phyloP scores from a whole-genome alignment of 768 basidiomycete genomes.

The Amanita rubescens region DNA sequence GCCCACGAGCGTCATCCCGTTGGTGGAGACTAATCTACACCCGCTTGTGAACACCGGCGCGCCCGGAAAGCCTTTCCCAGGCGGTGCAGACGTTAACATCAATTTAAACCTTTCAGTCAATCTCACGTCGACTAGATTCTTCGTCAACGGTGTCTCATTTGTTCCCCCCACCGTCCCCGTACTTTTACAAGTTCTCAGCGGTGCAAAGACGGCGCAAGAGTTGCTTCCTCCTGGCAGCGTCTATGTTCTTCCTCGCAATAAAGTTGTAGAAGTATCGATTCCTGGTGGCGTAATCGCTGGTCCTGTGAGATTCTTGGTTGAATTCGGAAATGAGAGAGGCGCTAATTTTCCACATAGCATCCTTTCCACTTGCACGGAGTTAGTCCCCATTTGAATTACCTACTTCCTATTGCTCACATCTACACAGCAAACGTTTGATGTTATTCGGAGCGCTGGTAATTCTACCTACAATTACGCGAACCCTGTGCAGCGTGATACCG shows the following conservation, averaged over 20 bases:
- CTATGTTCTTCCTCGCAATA: constrained; percentile 38
- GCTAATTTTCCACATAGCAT: constrained; percentile 16
- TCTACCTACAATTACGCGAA: constrained; percentile 36
- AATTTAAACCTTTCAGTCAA: constrained; percentile 16
- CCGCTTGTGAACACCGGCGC: constrained; percentile 13
- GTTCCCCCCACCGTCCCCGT: too few relatives aligned
- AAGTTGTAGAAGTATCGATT: constrained; percentile 22
- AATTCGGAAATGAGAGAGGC: too few relatives aligned
- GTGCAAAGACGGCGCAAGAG: constrained; percentile 25
- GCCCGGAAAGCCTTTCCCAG: constrained; percentile 14
- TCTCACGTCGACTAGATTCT: constrained; percentile 11
- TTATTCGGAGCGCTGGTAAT: constrained; percentile 34
- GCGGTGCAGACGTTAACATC: constrained; percentile 22
- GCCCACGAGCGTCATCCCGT: not conserved
- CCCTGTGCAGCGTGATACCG: constrained; percentile 48
- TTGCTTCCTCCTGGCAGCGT: constrained; percentile 35
- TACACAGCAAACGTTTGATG: constrained; percentile 35
- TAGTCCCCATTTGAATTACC: constrained; percentile 1
- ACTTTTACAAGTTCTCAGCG: too few relatives aligned
- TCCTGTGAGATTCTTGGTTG: constrained; percentile 2
- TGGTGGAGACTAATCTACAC: constrained; percentile 3
- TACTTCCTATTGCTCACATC: not conserved
- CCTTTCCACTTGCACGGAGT: constrained; percentile 35
- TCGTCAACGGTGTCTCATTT: constrained; percentile 30
- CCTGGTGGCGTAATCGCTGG: not conserved